These are phyloP conservation scores for Gelatoporia subvermispora DNA, from an alignment of 768 basidiomycete species.

Conservation along the genomic window DNA sequence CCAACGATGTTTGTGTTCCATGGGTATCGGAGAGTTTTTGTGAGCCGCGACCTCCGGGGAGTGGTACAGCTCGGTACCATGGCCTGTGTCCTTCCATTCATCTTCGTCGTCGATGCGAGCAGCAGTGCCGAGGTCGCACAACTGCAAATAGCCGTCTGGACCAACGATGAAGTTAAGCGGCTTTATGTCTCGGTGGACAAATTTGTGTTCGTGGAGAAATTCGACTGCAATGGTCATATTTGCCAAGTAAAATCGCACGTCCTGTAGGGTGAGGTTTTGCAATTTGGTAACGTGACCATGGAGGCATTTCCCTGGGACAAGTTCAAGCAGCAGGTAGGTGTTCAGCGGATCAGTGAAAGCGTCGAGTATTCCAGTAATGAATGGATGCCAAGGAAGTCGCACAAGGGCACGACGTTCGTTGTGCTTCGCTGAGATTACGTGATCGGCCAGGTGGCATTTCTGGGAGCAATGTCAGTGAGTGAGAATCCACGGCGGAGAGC, in stretches of 20 bases:
- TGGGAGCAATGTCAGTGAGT: neutral
- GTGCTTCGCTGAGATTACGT: constrained; percentile 13
- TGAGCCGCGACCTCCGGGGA: neutral
- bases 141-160: constrained; percentile 47
- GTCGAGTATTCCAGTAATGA: constrained; percentile 42
- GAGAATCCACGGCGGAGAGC: neutral
- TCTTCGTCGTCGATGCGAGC: constrained; percentile 15
- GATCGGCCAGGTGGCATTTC: neutral
- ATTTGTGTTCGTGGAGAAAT: constrained; percentile 39
- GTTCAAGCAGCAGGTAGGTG: constrained; percentile 49
- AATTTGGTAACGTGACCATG: constrained; percentile 27
- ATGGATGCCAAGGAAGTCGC: constrained; percentile 48
- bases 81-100: constrained; percentile 22
- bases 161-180: constrained; percentile 55
- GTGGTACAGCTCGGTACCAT: neutral
- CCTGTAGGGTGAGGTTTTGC: constrained; percentile 27
- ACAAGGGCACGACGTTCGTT: constrained; percentile 38
- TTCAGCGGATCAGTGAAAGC: constrained; percentile 42
- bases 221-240: constrained; percentile 48
- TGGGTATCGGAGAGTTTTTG: neutral
- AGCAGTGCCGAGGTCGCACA: constrained; percentile 48
- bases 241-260: constrained; percentile 46
- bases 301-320: constrained; percentile 41
- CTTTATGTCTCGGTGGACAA: constrained; percentile 54
- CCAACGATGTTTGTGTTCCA: neutral